Percentiles rank a stretch among this genome's conserved stretches.
Conservation (phyloP, 345 rosid genomes). For the Lumnitzera racemosa region DNA sequence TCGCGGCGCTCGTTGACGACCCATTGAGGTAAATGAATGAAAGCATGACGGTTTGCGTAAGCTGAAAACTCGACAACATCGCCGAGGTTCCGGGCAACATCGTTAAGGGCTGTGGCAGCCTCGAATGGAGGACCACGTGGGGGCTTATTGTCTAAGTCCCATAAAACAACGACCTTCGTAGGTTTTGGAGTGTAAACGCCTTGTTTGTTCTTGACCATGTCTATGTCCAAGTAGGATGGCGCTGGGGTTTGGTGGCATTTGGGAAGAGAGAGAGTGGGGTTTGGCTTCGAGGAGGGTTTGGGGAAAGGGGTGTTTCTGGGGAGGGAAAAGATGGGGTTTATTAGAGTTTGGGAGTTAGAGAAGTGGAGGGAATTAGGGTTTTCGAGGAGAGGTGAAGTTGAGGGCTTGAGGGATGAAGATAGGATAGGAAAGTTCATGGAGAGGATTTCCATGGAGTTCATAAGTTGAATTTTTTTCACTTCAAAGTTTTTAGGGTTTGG, state of each 20-base stretch:
- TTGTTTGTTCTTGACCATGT: constrained; percentile 71
- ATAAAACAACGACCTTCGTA: constrained; percentile 68
- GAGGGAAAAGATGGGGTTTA: constrained; percentile 3
- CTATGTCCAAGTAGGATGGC: constrained; percentile 44
- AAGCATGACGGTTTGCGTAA: constrained; percentile 89
- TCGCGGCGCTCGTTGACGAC: constrained; percentile 58
- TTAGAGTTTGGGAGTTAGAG: constrained; percentile 16
- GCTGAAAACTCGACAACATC: constrained; percentile 70
- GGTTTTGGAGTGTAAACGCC: constrained; percentile 60
- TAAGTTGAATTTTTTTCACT: neutral
- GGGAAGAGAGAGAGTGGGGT: constrained; percentile 19
- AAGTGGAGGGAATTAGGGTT: constrained; percentile 11
- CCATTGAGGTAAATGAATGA: constrained; percentile 76
- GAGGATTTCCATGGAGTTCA: constrained; percentile 8
- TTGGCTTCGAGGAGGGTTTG: constrained; percentile 12
- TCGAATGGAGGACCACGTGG: constrained; percentile 76
- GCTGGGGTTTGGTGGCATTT: constrained; percentile 9
- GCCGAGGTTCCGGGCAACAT: constrained; percentile 58
- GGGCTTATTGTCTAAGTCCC: constrained; percentile 98
- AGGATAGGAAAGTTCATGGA: constrained; percentile 7
- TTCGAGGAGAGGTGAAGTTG: constrained; percentile 15
- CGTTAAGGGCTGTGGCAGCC: constrained; percentile 58
- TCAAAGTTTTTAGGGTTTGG: too few species aligned
- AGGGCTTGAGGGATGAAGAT: constrained; percentile 4
- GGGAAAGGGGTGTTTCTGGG: constrained; percentile 6